Base-by-base conservation (phyloP, 1,284 basidiomycete species). In the Cerioporus squamosus region DNA sequence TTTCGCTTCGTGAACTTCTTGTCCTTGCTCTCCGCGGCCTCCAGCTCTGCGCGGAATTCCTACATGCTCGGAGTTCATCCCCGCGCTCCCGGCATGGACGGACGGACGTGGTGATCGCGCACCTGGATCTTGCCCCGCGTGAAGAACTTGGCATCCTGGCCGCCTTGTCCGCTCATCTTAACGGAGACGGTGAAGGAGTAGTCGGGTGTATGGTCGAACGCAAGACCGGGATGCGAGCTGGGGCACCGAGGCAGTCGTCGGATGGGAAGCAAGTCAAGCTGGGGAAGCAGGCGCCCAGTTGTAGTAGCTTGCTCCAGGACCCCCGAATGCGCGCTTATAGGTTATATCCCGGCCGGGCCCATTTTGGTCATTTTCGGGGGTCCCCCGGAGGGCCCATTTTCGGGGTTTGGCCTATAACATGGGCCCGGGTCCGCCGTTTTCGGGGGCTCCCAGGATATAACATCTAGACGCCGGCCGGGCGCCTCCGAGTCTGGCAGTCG, bases 71-170 rank as follows among this genome's bases (percentile, higher is more conserved):
- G 56, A 54, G 49, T 40, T 62, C 54, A 67, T 62, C 64, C 56
- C 51, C 47, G 61, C 51, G 26, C 17, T 23, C 33, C 46, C 56
- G 53, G 33, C 23, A n/a, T 15, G 45, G n/a, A 36, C 38, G 44
- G 23, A 38, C 57, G 47, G 58, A 40, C 33, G 20, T 51, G n/a
- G n/a, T n/a, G n/a, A n/a, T n/a, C n/a, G 67, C 76, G 55, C 72
- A 95, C 94, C 83, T 95, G 93, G 66, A 94, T 94, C 80, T 96
- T 96, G 64, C 93, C 93, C 64, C 94, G 84, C 70, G 93, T 86
- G 70, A 94, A 94, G 82, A 93, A 93, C 70, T 94, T 94, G 50
- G 91, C 91, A 82, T 94, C 92, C 77, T 93, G 90, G 56, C 90
- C 68, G 20, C 68, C 90, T 70, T 85, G 83, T 44, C 83, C 74